Base-by-base conservation (phyloP, 2,329 filamentous ascomycete genomes). In the Huntiella abstrusa region DNA sequence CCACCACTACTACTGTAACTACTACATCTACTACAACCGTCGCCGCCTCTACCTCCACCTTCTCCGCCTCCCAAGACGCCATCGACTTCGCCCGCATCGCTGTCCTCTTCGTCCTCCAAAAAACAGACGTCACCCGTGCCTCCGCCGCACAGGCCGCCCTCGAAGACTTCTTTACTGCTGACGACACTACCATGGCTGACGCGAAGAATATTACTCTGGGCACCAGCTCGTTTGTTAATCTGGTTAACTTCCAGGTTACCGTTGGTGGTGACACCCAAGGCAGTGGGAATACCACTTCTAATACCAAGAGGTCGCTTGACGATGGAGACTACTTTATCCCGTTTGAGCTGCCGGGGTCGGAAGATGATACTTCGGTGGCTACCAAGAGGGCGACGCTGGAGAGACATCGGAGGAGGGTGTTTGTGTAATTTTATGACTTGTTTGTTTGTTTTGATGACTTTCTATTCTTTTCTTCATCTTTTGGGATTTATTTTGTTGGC, bases 41-140 rank as follows among this genome's bases (percentile, higher is more conserved):
- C 11, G 41, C 47, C 7, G 43, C 46, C 10, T 35, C 44, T 28
- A 47, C 45, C 4, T 43, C 33, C 8, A 48, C 49, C 2, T 77
- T 77, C 43, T 56, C 56, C 0, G 61, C 74, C 10, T 72, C 71
- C 1, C 65, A 77, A 47, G 64, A 72, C 43, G 66, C 68, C 0
- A 60, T 78, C 1, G 77, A 81, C 54, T 82, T 82, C 60, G 70
- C 74, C 1, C 67, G 77, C 3, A 67, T 78, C 2, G 69, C 68
- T 0, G 70, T 81, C 2, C 63, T 82, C 12, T 80, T 67, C 52
- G 63, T 82, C 19, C 60, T 80, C 2, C 73, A 80, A 54, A 60
- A 75, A 52, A 60, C 71, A 48, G 62, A 58, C 4, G 53, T 76
- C 1, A 57, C 62, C 32, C 61, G 63, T 35, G 76, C 75, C 0